phyloP scores from a whole-genome alignment of 1,284 basidiomycete genomes.

The Pisolithus thermaeus region DNA sequence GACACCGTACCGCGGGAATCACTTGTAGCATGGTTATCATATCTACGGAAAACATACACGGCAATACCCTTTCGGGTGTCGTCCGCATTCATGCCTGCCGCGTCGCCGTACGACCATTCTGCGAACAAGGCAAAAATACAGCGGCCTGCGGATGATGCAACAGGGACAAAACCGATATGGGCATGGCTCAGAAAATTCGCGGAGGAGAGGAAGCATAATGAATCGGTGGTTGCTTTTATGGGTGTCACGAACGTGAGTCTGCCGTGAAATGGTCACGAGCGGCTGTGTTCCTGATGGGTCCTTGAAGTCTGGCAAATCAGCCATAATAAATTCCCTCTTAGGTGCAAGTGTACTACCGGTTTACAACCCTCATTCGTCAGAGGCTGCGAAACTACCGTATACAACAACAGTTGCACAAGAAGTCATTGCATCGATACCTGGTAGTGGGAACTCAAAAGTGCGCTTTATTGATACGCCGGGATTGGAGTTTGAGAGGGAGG shows the following conservation, averaged over 20 bases:
- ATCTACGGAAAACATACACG: conserved; percentile 64
- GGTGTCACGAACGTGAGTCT: conserved; percentile 68
- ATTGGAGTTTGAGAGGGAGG: conserved; percentile 52
- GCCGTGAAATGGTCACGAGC: not conserved
- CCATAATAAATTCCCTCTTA: conserved; percentile 74
- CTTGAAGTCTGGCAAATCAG: conserved; percentile 70
- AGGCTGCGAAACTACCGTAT: conserved; percentile 48
- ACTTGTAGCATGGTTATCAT: conserved; percentile 69
- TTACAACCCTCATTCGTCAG: conserved; percentile 54
- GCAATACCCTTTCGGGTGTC: conserved; percentile 81
- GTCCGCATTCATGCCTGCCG: conserved; percentile 53
- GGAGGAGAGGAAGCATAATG: conserved; percentile 38
- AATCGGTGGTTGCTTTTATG: conserved; percentile 63
- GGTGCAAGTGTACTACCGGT: conserved; percentile 47
- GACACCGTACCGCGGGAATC: conserved; percentile 83
- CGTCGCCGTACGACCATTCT: conserved; percentile 24
- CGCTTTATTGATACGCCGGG: conserved; percentile 83
- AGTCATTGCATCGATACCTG: conserved; percentile 40
- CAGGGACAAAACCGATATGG: conserved; percentile 50
- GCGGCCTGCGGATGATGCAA: conserved; percentile 43
- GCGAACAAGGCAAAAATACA: conserved; percentile 34
- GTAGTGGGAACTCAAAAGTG: conserved; percentile 38
- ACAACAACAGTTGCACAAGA: conserved; percentile 70
- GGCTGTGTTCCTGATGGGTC: conserved; percentile 8
- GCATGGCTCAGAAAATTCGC: conserved; percentile 42